Base-by-base conservation (phyloP, 2,329 filamentous ascomycete species). In the Mycosphaerelloides madeirae region DNA sequence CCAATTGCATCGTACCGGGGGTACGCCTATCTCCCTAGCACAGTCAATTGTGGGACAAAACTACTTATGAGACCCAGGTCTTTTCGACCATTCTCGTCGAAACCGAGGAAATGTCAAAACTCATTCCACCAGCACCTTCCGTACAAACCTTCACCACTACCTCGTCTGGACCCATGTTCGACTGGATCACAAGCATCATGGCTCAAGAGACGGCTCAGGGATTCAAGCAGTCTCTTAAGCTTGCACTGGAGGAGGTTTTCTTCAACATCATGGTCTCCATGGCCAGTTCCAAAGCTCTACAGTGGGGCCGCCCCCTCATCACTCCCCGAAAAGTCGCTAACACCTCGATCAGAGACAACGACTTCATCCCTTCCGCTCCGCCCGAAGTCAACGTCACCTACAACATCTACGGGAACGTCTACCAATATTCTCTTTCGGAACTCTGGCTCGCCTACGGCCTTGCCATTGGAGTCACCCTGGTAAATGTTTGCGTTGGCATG, bases 381-480 rank as follows among this genome's bases (percentile, higher is more conserved):
- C n/a, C 16, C 4, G 6, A 13, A 11, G 39, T 38, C 2, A 29
- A 43, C 11, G 44, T 52, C 15, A 43, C 38, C 11, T 31, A 44
- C 14, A 29, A 42, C 13, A 9, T 33, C 22, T 52, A 44, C 29
- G 41, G 39, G 22, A 56, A 53, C 29, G 37, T 52, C 6, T 55
- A 51, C 41, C 29, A 37, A n/a, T 55, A 56, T 36, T 29, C 35
- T 20, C 13, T 36, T 11, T 22, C 35, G 9, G 51, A 53, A 28
- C 42, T 55, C 3, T 46, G 53, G 46, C 36, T 52, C 1, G 41
- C 52, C 1, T 56, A 55, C 37, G 48, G 48, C 3, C 40, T 50
- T 6, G 52, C 50, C 3, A 47, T 53, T 25, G 44, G 34, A 1
- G 33, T 48, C 2, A 40, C 45, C 1, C 8, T 49, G 1, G 15